A percentile compares a stretch with the other conserved stretches of the same genome.
Conservation (phyloP, 768 basidiomycete genomes). For the Auricularia cornea region DNA sequence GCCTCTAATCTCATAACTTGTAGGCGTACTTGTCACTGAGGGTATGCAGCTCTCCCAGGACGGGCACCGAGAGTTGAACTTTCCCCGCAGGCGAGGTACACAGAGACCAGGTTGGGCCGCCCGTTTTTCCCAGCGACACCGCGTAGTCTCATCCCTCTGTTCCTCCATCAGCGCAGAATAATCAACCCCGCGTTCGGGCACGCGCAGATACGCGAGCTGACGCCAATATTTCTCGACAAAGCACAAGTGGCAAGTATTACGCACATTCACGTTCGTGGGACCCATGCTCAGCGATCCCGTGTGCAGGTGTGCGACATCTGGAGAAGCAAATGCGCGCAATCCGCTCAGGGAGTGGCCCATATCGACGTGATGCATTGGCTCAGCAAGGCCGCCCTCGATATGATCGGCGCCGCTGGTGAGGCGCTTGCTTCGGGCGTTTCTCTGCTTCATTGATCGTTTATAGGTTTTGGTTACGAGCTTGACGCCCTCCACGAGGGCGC, state of each 20-base stretch:
- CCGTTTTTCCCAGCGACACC: too few species aligned
- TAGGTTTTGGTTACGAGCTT: slow-evolving; percentile 30
- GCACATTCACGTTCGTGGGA: too few species aligned
- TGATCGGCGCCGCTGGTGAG: slow-evolving; percentile 17
- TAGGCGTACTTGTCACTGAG: slow-evolving; percentile 45
- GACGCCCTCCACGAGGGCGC: slow-evolving; percentile 19
- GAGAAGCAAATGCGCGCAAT: slow-evolving; percentile 5
- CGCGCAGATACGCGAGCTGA: slow-evolving; percentile 48
- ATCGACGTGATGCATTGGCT: slow-evolving; percentile 6
- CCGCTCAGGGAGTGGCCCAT: neutral
- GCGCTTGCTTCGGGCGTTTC: too few species aligned
- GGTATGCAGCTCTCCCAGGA: too few species aligned
- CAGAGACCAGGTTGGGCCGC: neutral
- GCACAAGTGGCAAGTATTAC: slow-evolving; percentile 38
- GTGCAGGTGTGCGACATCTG: slow-evolving; percentile 17
- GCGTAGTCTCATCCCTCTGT: too few species aligned
- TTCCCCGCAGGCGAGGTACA: neutral
- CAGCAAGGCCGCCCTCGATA: slow-evolving; percentile 14
- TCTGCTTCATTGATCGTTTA: too few species aligned
- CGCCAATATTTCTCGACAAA: slow-evolving; percentile 49
- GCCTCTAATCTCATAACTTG: too few species aligned
- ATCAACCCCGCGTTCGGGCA: slow-evolving; percentile 58
- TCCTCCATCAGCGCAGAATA: neutral
- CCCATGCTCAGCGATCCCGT: too few species aligned
- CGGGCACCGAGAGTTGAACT: too few species aligned